Evolutionary conservation across 768 basidiomycete species (phyloP).

Genomic region (Amanita muscaria): DNA sequence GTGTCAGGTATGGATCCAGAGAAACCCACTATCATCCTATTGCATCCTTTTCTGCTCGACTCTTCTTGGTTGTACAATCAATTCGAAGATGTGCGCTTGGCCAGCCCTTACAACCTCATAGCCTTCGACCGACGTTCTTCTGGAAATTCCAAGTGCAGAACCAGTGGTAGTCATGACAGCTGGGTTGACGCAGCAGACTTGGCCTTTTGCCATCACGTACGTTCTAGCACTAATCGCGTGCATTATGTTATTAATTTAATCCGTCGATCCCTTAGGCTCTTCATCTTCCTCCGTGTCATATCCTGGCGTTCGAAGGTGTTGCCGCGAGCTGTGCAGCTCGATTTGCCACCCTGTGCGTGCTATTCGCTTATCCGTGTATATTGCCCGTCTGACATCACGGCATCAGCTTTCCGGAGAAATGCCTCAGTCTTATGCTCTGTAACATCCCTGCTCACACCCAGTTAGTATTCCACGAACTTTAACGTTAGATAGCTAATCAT

Average conservation of each 20-base stretch:
- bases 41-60: slow-evolving; percentile 64
- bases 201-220: slow-evolving; percentile 53
- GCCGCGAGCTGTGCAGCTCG: slow-evolving; percentile 52
- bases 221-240: slow-evolving; percentile 16
- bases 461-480: slow-evolving; percentile 30
- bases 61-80: slow-evolving; percentile 60
- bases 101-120: slow-evolving; percentile 55
- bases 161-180: slow-evolving; percentile 51
- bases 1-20: slow-evolving; percentile 58
- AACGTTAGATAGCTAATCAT: slow-evolving; percentile 6
- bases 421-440: slow-evolving; percentile 57
- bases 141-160: slow-evolving; percentile 48
- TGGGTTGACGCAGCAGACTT: slow-evolving; percentile 79
- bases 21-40: slow-evolving; percentile 58
- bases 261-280: slow-evolving; percentile 35
- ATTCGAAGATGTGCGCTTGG: slow-evolving; percentile 56
- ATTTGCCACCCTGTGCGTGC: slow-evolving; percentile 54
- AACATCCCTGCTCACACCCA: slow-evolving; percentile 61
- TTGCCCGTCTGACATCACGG: slow-evolving; percentile 6
- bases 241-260: neutral
- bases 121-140: slow-evolving; percentile 64
- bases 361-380: neutral
- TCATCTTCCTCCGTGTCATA: slow-evolving; percentile 57
- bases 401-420: slow-evolving; percentile 62
- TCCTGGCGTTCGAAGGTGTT: slow-evolving; percentile 59